Evolutionary conservation across 257 asterid genomes (phyloP).

Genomic region (Rehmannia glutinosa): DNA sequence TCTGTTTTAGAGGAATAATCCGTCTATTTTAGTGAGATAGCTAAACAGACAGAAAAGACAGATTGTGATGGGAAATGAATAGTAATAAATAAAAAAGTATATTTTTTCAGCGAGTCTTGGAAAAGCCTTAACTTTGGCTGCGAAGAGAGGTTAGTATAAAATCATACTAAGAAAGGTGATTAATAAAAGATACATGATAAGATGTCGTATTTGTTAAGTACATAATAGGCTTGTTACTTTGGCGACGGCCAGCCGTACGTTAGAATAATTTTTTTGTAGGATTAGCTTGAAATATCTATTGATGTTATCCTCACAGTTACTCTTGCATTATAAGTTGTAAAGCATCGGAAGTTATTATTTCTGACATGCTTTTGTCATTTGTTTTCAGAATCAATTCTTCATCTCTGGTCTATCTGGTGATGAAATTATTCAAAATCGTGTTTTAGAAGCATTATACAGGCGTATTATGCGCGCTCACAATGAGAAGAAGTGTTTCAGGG

Average conservation of each 20-base stretch:
- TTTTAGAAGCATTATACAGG: conserved; percentile 65
- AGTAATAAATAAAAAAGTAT: too few relatives aligned
- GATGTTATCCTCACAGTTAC: not conserved
- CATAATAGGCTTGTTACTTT: not conserved
- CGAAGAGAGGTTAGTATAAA: not conserved
- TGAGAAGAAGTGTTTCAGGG: conserved; percentile 89
- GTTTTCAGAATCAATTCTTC: conserved; percentile 91
- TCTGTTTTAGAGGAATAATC: too few relatives aligned
- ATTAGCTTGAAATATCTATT: not conserved
- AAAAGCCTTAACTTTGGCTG: not conserved
- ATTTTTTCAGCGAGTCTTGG: too few relatives aligned
- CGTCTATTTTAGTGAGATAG: too few relatives aligned
- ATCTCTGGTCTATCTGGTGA: conserved; percentile 93
- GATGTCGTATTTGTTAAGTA: not conserved
- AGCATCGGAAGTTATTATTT: not conserved
- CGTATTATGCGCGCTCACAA: conserved; percentile 84
- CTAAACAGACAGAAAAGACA: too few relatives aligned
- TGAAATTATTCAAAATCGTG: conserved; percentile 83
- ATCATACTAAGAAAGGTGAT: not conserved
- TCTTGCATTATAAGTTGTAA: conserved; percentile 4
- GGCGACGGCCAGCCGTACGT: not conserved
- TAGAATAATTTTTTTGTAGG: conserved; percentile 5
- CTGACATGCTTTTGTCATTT: conserved; percentile 32
- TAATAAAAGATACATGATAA: not conserved
- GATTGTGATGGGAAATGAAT: too few relatives aligned